Percentiles rank a stretch among this genome's conserved stretches.
phyloP scores from a whole-genome alignment of 2,329 filamentous ascomycete species.

The Plenodomus tracheiphilus region DNA sequence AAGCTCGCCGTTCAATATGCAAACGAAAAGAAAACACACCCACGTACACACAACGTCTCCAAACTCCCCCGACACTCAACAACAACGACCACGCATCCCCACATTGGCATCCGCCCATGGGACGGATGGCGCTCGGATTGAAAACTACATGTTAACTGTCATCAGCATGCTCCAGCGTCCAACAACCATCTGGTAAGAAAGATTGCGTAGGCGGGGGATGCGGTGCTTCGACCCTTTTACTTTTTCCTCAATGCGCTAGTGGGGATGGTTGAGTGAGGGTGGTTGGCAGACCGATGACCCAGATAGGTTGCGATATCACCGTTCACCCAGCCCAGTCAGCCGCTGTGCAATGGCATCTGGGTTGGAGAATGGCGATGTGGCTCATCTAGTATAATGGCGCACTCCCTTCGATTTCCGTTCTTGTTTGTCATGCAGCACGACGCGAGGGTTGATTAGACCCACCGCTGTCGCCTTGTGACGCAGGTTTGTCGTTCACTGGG shows the following conservation, averaged over 20 bases:
- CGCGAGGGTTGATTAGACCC: constrained; percentile 27
- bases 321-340: neutral
- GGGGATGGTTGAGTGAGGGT: constrained; percentile 24
- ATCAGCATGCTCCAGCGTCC: constrained; percentile 27
- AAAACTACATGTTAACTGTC: constrained; percentile 39
- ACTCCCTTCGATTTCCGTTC: constrained; percentile 44
- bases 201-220: neutral
- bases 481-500: constrained; percentile 33
- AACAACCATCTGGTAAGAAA: constrained; percentile 14
- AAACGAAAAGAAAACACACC: constrained; percentile 8
- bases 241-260: constrained; percentile 36
- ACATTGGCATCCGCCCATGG: constrained; percentile 14
- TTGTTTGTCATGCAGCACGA: constrained; percentile 31
- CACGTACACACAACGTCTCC: constrained; percentile 14
- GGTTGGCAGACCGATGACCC: constrained; percentile 12
- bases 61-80: constrained; percentile 17
- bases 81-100: constrained; percentile 33
- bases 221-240: constrained; percentile 41
- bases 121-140: constrained; percentile 39
- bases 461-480: constrained; percentile 24
- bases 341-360: constrained; percentile 21
- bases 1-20: constrained; percentile 14
- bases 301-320: constrained; percentile 17
- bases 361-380: constrained; percentile 10
- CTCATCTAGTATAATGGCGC: constrained; percentile 28